Base-by-base conservation (phyloP, 2,329 filamentous ascomycete species). In the Zasmidium angulare region DNA sequence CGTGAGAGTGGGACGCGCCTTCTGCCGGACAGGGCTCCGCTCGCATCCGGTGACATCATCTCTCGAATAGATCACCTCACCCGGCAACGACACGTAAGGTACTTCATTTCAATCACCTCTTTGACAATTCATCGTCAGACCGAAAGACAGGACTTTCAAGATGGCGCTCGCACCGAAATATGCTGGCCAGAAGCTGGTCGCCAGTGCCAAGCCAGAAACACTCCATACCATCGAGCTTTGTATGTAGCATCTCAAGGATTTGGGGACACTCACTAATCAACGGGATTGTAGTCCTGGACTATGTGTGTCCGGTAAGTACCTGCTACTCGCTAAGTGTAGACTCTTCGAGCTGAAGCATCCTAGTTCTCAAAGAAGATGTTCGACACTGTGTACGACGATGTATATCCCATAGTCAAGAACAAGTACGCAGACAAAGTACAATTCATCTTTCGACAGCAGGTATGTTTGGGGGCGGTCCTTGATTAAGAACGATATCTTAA, bases 371-470 rank as follows among this genome's bases (percentile, higher is more conserved):
- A 83, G 60, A 89, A 89, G 70, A 77, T 92, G 69, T 97, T 95
- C 84, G 84, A 87, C 63, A 93, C 89, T 1, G 77, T 97, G 68
- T 87, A 88, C 76, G 79, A 76, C 58, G 76, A 80, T 26, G 84
- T 96, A 59, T 79, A 85, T 60, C 88, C 90, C 0, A 74, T 84
- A 50, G 81, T 96, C 67, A 80, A 82, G 62, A 68, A 80, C 52
- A 86, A 86, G 68, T 86, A 89, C 64, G 68, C 78, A 22, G 81
- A 79, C 60, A 82, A 81, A 62, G 78, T 96, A 2, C 83, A 89
- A 68, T 81, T 96, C 67, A 84, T 98, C 70, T 90, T 97, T 81
- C 89, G 93, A 52, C 93, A 93, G 74, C 92, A 96, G 74, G 86
- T 97, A 70, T 92, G n/a, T n/a, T n/a, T n/a, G n/a, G n/a, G n/a